Evolutionary conservation across 352 stramenopile genomes (phyloP).

Genomic region (Salisapilia sapeloensis): DNA sequence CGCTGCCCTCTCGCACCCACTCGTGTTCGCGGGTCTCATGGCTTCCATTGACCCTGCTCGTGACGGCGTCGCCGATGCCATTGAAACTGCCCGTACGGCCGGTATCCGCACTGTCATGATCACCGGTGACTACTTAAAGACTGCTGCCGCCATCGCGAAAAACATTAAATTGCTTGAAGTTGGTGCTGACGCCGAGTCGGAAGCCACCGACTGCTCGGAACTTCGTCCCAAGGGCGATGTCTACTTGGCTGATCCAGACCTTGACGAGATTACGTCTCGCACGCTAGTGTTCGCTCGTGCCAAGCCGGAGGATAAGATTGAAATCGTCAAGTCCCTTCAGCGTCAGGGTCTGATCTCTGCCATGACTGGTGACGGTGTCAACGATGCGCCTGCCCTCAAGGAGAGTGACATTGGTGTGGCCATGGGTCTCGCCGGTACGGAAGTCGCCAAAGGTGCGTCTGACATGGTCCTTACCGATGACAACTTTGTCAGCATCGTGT

Average conservation of each 20-base stretch:
- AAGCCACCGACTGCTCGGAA: slow-evolving; percentile 63
- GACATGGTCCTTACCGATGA: slow-evolving; percentile 98
- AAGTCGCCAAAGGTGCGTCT: slow-evolving; percentile 95
- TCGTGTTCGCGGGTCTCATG: slow-evolving; percentile 87
- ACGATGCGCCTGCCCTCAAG: slow-evolving; percentile 95
- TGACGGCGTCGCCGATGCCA: slow-evolving; percentile 36
- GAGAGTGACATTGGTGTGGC: slow-evolving; percentile 91
- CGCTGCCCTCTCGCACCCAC: slow-evolving; percentile 26
- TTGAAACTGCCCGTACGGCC: slow-evolving; percentile 19
- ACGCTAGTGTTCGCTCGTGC: slow-evolving; percentile 89
- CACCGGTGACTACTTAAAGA: slow-evolving; percentile 92
- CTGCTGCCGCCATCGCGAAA: slow-evolving; percentile 85
- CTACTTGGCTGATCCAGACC: slow-evolving; percentile 50
- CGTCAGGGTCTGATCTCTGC: slow-evolving; percentile 79
- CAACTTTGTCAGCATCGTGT: slow-evolving; percentile 97
- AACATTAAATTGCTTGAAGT: slow-evolving; percentile 85
- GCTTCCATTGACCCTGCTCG: slow-evolving; percentile 81
- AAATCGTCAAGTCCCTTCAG: slow-evolving; percentile 92
- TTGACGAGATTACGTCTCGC: slow-evolving; percentile 77
- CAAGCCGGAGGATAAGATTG: slow-evolving; percentile 91
- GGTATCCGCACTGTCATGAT: slow-evolving; percentile 84
- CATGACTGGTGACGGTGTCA: slow-evolving; percentile 97
- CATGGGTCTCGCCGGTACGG: slow-evolving; percentile 95
- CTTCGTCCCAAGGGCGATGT: slow-evolving; percentile 23
- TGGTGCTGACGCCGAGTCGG: slow-evolving; percentile 25